Evolutionary conservation across 208 protist species (phyloP).

Genomic region (Acanthamoeba culbertsoni): DNA sequence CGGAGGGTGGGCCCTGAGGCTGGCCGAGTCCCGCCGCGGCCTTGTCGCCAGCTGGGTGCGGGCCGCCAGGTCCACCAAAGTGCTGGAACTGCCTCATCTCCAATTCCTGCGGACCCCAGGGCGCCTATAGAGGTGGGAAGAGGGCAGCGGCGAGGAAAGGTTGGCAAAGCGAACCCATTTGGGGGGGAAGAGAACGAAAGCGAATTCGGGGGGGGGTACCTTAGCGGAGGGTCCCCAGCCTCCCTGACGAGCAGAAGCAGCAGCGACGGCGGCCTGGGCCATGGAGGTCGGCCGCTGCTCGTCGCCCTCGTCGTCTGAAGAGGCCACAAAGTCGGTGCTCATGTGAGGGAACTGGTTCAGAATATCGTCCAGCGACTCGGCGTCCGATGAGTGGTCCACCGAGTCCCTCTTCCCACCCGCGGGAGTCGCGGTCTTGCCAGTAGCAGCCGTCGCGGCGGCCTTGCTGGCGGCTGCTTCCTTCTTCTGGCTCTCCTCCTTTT

Average conservation of each 20-base stretch:
- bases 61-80: neutral
- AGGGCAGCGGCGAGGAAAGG: no score
- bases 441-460: neutral
- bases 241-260: neutral
- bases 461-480: neutral
- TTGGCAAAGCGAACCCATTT: neutral
- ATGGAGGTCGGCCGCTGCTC: neutral
- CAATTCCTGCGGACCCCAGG: neutral
- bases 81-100: conserved; percentile 40
- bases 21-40: neutral
- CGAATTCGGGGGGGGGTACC: neutral
- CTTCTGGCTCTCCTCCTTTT: neutral
- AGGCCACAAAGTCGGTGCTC: neutral
- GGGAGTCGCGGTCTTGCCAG: neutral
- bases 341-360: conserved; percentile 1
- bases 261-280: neutral
- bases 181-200: neutral
- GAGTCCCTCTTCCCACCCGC: neutral
- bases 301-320: neutral
- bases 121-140: neutral
- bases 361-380: conserved; percentile 1
- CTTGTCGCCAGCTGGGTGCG: neutral
- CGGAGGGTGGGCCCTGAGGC: neutral
- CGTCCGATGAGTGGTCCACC: neutral
- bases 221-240: neutral